A percentile compares a stretch with the other conserved stretches of the same genome.
Conservation (phyloP, 345 rosid species). For the Passiflora organensis region DNA sequence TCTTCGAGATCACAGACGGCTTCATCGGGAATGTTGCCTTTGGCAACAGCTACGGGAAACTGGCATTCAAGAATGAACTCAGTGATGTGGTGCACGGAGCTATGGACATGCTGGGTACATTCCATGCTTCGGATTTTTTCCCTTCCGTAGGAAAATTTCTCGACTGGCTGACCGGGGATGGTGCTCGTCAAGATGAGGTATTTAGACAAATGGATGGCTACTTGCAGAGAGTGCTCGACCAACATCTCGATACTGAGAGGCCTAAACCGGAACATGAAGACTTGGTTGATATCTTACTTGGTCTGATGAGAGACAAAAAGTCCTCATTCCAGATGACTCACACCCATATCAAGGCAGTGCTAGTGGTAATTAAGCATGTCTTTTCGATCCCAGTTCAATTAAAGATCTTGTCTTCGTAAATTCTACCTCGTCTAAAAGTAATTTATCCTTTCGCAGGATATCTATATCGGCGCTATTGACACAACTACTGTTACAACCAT, state of each 20-base stretch:
- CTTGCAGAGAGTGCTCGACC: neutral
- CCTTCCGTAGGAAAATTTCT: neutral
- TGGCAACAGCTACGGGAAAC: constrained; percentile 2
- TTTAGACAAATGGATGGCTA: constrained; percentile 1
- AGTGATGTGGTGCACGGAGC: neutral
- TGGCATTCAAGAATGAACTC: neutral
- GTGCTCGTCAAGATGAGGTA: neutral
- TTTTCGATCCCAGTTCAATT: no score
- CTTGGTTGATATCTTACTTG: constrained; percentile 6
- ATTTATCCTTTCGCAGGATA: no score
- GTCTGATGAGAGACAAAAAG: neutral
- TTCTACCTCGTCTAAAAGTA: no score
- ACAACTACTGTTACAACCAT: neutral
- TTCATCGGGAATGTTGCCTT: constrained; percentile 2
- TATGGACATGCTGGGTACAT: neutral
- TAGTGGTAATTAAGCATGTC: neutral
- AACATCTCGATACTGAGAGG: constrained; percentile 5
- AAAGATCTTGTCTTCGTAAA: no score
- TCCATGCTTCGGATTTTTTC: constrained; percentile 2
- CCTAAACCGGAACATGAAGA: constrained; percentile 12
- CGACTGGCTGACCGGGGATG: neutral
- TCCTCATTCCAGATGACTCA: neutral
- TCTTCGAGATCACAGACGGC: neutral
- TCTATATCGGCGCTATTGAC: neutral
- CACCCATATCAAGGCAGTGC: constrained; percentile 7